Conservation (phyloP, 306 rosid species). For the peach (Prunus persica) region Prunus_persica_NCBIv2 NC_034009.1:31666501-31667000, state of each 20-base stretch:
- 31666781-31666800: constrained; percentile 40
- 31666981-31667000: not conserved
- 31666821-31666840: constrained; percentile 25
- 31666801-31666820: constrained; percentile 51
- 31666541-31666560: constrained; percentile 55
- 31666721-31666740: constrained; percentile 28
- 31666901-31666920: constrained; percentile 41
- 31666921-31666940: constrained; percentile 17
- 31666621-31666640: constrained; percentile 62
- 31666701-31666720: constrained; percentile 38
- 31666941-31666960: not conserved
- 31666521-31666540: constrained; percentile 39
- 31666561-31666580: constrained; percentile 73
- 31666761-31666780: constrained; percentile 26
- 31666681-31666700: constrained; percentile 37
- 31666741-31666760: constrained; percentile 49
- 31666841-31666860: constrained; percentile 16
- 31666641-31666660: constrained; percentile 64
- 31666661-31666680: constrained; percentile 61
- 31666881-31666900: constrained; percentile 41
- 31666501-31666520: constrained; percentile 33
- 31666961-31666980: not conserved
- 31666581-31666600: constrained; percentile 27
- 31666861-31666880: constrained; percentile 36
- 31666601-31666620: constrained; percentile 52